Evolutionary conservation across 2,329 filamentous ascomycete genomes (phyloP).

Genomic region (Chaetomium olivaceum): DNA sequence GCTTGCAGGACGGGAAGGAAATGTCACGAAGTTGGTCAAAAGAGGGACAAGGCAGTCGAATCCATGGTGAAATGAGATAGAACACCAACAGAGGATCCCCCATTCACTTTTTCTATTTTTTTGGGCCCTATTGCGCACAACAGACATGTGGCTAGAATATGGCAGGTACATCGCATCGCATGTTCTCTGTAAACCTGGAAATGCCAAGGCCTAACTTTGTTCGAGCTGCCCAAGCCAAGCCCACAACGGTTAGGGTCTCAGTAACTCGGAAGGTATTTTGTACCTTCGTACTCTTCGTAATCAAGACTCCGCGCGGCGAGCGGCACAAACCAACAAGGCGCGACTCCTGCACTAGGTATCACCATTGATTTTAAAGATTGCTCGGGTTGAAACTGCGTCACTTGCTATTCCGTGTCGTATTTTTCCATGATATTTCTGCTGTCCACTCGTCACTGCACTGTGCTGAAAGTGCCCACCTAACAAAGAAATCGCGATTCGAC

Average conservation of each 20-base stretch:
- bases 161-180: not conserved
- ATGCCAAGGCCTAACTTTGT: not conserved
- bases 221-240: not conserved
- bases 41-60: not conserved
- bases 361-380: not conserved
- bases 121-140: not conserved
- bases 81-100: no score
- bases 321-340: conserved; percentile 6
- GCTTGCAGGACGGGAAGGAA: not conserved
- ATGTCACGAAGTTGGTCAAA: not conserved
- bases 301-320: not conserved
- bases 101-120: not conserved
- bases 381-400: not conserved
- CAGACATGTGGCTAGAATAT: not conserved
- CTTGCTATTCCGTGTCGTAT: not conserved
- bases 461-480: not conserved
- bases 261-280: no score
- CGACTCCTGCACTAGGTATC: not conserved
- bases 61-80: not conserved
- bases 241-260: not conserved
- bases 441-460: not conserved
- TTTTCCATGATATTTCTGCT: not conserved
- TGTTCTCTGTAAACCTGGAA: not conserved
- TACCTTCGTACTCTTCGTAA: not conserved
- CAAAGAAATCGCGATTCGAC: not conserved